Evolutionary conservation across 2,329 filamentous ascomycete genomes (phyloP), one percentile per base, ranked within the genome.

Genomic region (Beauveria pseudobassiana): DNA sequence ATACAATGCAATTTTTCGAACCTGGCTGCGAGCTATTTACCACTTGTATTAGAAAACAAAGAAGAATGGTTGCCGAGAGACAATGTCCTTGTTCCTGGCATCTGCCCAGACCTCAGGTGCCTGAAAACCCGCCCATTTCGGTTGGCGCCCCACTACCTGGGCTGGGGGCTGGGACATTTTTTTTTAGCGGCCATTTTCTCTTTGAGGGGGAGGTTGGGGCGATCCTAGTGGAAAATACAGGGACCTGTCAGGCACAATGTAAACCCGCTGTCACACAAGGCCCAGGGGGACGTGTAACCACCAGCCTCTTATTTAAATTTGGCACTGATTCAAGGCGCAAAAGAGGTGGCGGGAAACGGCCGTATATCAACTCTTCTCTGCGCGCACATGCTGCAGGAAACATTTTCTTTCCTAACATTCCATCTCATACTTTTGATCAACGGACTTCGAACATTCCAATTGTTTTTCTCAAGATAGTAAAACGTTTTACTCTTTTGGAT

Each of bases 281-380:
- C 34, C 34, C 1, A 5, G 34, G 12, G 34, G 34, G 12, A 43
- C 14, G 24, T 20, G 40, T 14, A 16, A 55, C 10, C 10, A 50
- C 46, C 56, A 51, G 22, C 56, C 48, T 28, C 51, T 48, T 46
- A 26, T 14, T 42, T 49, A 28, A 24, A 58, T 30, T 26, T 30
- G 34, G 12, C 12, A 38, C 34, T 30, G 20, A 12, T 20, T 20
- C n/a, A 24, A 28, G 10, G 26, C 48, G 26, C 46, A 62, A 63
- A 63, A 63, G 24, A 55, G 61, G 61, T 63, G 61, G 61, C 61
- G 61, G 61, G 61, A 49, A 30, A 48, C 20, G 20, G 28, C 28
- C 18, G 55, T 59, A 59, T 59, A 59, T 59, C 56, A 59, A 40
- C 34, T 43, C 42, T n/a, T 28, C 18, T 8, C 24, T 26, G 48